phyloP scores from a whole-genome alignment of 768 basidiomycete genomes.

The Punctularia strigosozonata region DNA sequence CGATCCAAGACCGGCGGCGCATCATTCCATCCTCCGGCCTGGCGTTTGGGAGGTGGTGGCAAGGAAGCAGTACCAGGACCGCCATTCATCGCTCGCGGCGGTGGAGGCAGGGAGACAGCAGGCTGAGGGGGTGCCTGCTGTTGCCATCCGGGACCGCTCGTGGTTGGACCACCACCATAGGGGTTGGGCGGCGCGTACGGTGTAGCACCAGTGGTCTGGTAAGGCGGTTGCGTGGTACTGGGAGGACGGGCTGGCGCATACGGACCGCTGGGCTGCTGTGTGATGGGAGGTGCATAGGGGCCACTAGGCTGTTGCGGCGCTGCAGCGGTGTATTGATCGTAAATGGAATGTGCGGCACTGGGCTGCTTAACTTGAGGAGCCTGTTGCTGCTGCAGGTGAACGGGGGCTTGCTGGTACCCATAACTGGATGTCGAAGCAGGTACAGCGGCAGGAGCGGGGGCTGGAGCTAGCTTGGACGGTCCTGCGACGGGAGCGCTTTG shows the following conservation, averaged over 20 bases:
- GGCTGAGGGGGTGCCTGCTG: conserved; percentile 24
- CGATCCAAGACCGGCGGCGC: conserved; percentile 44
- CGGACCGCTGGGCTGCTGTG: conserved; percentile 11
- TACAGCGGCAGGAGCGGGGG: conserved; percentile 13
- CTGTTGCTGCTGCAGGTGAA: neutral
- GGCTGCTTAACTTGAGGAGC: conserved; percentile 1
- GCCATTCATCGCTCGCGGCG: conserved; percentile 28
- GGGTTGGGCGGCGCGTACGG: conserved; percentile 9
- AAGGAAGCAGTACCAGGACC: conserved; percentile 44
- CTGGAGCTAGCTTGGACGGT: conserved; percentile 17
- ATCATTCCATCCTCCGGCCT: conserved; percentile 89
- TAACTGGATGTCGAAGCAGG: conserved; percentile 9
- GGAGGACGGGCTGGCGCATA: conserved; percentile 9
- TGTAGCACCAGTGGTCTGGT: conserved; percentile 8
- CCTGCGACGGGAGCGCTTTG: conserved; percentile 5
- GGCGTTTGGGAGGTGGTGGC: conserved; percentile 33
- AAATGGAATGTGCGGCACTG: neutral
- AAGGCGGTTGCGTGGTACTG: conserved; percentile 6
- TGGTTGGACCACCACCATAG: conserved; percentile 19
- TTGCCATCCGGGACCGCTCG: too few species aligned
- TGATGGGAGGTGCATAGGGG: conserved; percentile 5
- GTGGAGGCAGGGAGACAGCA: conserved; percentile 19
- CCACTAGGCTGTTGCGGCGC: conserved; percentile 7
- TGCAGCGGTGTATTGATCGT: neutral
- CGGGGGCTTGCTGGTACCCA: too few species aligned